Base-by-base conservation (phyloP, 192 early-diverging fungal species). In the Podila horticola region DNA sequence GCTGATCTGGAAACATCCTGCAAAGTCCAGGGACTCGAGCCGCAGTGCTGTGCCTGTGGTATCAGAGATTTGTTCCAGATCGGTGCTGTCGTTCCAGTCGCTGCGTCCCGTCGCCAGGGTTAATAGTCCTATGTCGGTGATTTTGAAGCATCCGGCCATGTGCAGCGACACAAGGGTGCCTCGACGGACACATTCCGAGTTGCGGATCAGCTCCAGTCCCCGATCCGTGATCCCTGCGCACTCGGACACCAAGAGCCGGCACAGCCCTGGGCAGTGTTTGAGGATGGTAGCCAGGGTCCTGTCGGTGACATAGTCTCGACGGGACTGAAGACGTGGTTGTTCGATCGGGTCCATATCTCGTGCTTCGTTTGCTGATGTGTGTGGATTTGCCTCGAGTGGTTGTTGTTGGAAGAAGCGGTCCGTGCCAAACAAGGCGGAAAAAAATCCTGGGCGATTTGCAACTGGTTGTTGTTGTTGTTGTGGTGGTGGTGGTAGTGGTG, bases 1-100 rank as follows among this genome's bases (percentile, higher is more conserved):
- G 0, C 84, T 75, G 51, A 88, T 72, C 22, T 79, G 63, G 29
- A 51, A 66, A 58, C 86, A 88, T 19, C 84, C 75, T 41, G 72
- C 67, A 11, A 88, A 34, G 58, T 84, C 76, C 17, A 88, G 63
- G 4, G 79, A 74, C 41, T 74, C 68, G 12, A 86, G 67, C 19
- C 63, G 45, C 7, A 62, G 20, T 8, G 33, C 3, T 11, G 22
- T 36, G 12, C 12, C 7, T 34, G 65, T 12, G 17, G 45, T 29
- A 20, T 17, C 48, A 10, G 51, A n/a, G 4, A n/a, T 1, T 28
- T n/a, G 0, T 28, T 29, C 19, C 48, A 60, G 24, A 28, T 20
- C n/a, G 24, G 48, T 0, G 20, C 6, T 13, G 8, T 31, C 13
- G 63, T 33, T 31, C 24, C 38, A n/a, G 26, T 20, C 34, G 49